These are phyloP conservation scores for Lactifluus rugatus DNA, from an alignment of 768 basidiomycete species.

Conservation along the genomic window DNA sequence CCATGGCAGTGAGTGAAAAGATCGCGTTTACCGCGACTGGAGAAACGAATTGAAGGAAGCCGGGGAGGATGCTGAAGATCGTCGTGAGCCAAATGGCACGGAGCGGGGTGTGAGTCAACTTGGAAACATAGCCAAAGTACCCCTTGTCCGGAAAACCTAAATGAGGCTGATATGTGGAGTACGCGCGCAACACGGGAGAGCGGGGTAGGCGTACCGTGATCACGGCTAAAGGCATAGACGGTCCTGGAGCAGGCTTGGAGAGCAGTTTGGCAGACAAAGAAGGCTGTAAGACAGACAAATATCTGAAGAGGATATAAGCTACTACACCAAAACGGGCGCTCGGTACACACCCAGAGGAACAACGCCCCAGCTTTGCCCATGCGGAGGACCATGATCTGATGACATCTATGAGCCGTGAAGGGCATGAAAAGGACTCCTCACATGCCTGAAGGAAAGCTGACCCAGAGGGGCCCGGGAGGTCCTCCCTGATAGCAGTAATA, in stretches of 20 bases:
- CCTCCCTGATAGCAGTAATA: conserved; percentile 31
- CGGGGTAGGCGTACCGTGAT: conserved; percentile 40
- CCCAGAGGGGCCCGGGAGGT: conserved; percentile 60
- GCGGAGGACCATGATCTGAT: conserved; percentile 60
- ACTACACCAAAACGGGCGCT: not conserved
- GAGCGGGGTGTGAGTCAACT: conserved; percentile 60
- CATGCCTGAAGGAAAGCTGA: conserved; percentile 60
- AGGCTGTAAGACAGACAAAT: conserved; percentile 77
- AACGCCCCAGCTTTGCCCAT: conserved; percentile 71
- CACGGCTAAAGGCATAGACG: conserved; percentile 77
- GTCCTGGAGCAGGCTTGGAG: conserved; percentile 78
- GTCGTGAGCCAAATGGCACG: conserved; percentile 71
- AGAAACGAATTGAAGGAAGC: conserved; percentile 67
- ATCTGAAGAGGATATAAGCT: conserved; percentile 28
- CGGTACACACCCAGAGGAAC: conserved; percentile 55
- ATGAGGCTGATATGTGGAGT: not conserved
- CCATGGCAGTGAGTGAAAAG: conserved; percentile 74
- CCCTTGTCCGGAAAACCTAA: conserved; percentile 67
- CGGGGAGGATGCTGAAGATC: conserved; percentile 55
- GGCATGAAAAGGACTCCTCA: not conserved
- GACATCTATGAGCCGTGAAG: not conserved
- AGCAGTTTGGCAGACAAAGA: conserved; percentile 74
- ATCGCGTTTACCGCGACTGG: conserved; percentile 71
- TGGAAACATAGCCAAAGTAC: conserved; percentile 61
- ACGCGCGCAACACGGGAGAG: not conserved